Percentiles rank a stretch among this genome's conserved stretches.
These are phyloP conservation scores for Phytopythium vexans DNA, from an alignment of 352 stramenopile species.

Conservation along the genomic window DNA sequence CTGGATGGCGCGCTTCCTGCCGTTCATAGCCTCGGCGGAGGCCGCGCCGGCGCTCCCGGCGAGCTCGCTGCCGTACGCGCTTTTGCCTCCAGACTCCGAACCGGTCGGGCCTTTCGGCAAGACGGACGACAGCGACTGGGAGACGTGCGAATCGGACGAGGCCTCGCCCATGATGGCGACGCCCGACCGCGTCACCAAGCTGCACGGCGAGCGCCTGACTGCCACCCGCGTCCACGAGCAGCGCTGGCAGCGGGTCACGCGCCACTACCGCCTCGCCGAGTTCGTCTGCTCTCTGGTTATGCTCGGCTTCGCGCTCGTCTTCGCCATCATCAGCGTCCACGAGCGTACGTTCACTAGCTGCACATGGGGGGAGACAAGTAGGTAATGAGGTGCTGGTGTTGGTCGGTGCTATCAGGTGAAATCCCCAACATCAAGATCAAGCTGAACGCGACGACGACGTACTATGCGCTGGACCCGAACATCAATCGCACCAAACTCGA, in stretches of 20 bases:
- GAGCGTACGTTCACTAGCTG: no score
- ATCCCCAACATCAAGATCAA: slow-evolving; percentile 48
- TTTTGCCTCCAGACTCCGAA: slow-evolving; percentile 10
- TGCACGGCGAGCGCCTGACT: background rate
- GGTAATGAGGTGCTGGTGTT: no score
- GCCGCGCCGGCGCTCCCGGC: no score
- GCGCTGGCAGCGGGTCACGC: slow-evolving; percentile 17
- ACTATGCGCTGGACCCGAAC: slow-evolving; percentile 42
- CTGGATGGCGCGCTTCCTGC: slow-evolving; percentile 1
- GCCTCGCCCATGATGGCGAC: background rate
- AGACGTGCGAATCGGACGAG: background rate
- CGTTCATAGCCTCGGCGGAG: slow-evolving; percentile 4
- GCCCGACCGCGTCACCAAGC: background rate
- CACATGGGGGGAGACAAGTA: no score
- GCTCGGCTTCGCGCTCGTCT: slow-evolving; percentile 37
- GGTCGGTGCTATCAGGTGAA: slow-evolving; percentile 12
- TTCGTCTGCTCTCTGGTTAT: slow-evolving; percentile 49
- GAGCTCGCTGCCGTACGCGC: slow-evolving; percentile 21
- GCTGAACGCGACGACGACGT: slow-evolving; percentile 28
- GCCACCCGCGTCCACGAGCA: background rate
- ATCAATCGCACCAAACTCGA: slow-evolving; percentile 42
- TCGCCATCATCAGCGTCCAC: slow-evolving; percentile 52
- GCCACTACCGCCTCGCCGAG: slow-evolving; percentile 50
- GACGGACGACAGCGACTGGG: background rate
- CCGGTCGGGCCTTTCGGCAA: background rate